These are phyloP conservation scores for Zarea fungicola DNA, from an alignment of 2,329 filamentous ascomycete genomes.

Conservation along the genomic window DNA sequence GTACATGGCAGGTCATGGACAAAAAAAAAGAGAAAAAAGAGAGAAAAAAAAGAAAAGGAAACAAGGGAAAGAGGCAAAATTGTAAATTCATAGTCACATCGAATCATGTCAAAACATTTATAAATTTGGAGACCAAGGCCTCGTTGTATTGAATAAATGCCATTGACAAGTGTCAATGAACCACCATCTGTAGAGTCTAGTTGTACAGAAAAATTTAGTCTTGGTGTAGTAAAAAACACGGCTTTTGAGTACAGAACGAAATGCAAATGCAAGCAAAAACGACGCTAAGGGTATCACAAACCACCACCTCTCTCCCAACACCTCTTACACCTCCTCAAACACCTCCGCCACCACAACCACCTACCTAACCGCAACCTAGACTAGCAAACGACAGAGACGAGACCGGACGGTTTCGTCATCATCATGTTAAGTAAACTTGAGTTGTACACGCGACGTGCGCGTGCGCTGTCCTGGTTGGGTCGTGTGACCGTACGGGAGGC, in stretches of 20 bases:
- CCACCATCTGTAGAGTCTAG: not conserved
- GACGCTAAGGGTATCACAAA: constrained; percentile 3
- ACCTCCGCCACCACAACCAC: not conserved
- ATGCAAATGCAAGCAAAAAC: not conserved
- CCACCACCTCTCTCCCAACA: not conserved
- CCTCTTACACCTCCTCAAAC: not conserved
- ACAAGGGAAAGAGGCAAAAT: not conserved
- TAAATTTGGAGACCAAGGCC: too few species aligned
- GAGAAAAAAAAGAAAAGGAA: not conserved
- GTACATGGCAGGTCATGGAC: too few species aligned
- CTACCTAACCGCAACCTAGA: not conserved
- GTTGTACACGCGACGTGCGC: too few species aligned
- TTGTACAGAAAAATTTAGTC: not conserved
- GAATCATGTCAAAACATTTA: not conserved
- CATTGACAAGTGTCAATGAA: not conserved
- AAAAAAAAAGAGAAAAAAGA: too few species aligned
- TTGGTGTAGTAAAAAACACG: not conserved
- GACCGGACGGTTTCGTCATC: not conserved
- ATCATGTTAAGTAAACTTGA: too few species aligned
- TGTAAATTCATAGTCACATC: not conserved
- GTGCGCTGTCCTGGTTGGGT: too few species aligned
- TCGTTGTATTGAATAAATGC: too few species aligned
- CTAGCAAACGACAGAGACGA: not conserved
- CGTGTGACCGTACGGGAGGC: too few species aligned
- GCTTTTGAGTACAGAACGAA: not conserved